A percentile compares a stretch with the other conserved stretches of the same genome.
Evolutionary conservation across 2,329 filamentous ascomycete species (phyloP).

Genomic region (Cladorrhinum sp.): DNA sequence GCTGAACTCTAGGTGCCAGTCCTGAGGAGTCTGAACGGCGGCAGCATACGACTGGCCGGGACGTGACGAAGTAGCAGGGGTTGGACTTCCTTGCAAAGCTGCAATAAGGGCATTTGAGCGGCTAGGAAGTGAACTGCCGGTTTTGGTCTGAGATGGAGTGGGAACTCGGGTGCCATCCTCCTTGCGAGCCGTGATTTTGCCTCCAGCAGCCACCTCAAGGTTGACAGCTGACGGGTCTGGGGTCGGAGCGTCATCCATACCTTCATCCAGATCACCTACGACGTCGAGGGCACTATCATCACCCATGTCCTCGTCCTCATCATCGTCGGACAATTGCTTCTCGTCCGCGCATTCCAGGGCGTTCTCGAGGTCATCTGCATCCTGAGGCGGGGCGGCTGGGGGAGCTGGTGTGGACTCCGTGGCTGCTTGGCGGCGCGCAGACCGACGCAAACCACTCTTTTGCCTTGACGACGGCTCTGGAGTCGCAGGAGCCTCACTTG

Average conservation of each 20-base stretch:
- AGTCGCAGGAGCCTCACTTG: slow-evolving; percentile 40
- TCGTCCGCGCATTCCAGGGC: slow-evolving; percentile 92
- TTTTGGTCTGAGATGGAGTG: slow-evolving; percentile 66
- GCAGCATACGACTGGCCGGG: slow-evolving; percentile 82
- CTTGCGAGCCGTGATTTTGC: slow-evolving; percentile 85
- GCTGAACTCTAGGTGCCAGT: slow-evolving; percentile 97
- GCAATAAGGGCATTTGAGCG: slow-evolving; percentile 41
- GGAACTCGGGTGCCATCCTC: slow-evolving; percentile 86
- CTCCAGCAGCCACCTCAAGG: slow-evolving; percentile 81
- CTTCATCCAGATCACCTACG: slow-evolving; percentile 86
- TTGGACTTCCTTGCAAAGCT: slow-evolving; percentile 43
- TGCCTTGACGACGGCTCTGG: slow-evolving; percentile 50
- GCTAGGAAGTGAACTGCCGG: slow-evolving; percentile 35
- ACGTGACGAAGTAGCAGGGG: slow-evolving; percentile 55
- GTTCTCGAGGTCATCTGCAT: slow-evolving; percentile 62
- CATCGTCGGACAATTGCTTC: slow-evolving; percentile 66
- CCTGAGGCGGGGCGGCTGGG: slow-evolving; percentile 46
- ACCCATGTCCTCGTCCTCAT: slow-evolving; percentile 60
- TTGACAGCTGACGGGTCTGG: slow-evolving; percentile 85
- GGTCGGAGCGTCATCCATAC: slow-evolving; percentile 69
- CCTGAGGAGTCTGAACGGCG: slow-evolving; percentile 74
- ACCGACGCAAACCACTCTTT: slow-evolving; percentile 60
- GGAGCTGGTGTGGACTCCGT: slow-evolving; percentile 52
- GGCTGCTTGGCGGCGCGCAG: slow-evolving; percentile 57
- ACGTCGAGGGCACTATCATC: slow-evolving; percentile 73